Conservation (phyloP, 2,329 filamentous ascomycete species). For the Sporothrix curviconia region DNA sequence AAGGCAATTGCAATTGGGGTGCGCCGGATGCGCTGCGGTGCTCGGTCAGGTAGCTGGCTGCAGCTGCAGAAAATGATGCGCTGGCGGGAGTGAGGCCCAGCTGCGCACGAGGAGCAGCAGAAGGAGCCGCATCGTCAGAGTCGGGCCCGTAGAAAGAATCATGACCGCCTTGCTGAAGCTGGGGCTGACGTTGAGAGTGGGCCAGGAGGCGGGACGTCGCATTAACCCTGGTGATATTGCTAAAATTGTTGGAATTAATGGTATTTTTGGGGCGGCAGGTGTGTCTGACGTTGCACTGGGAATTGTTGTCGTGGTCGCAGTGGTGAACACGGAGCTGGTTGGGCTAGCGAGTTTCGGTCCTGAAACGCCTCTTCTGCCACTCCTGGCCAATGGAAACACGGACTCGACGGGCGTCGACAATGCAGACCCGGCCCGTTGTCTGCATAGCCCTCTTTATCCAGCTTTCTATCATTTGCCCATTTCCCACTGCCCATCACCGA, state of each 20-base stretch:
- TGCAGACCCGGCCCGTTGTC: slow-evolving; percentile 25
- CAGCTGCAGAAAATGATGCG: slow-evolving; percentile 14
- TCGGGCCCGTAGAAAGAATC: background rate
- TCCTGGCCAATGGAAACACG: slow-evolving; percentile 31
- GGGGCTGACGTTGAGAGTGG: slow-evolving; percentile 15
- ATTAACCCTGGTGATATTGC: slow-evolving; percentile 35
- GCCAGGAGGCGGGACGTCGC: slow-evolving; percentile 23
- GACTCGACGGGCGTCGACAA: slow-evolving; percentile 30
- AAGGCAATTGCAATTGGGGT: slow-evolving; percentile 11
- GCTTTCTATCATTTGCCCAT: slow-evolving; percentile 17
- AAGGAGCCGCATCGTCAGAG: background rate
- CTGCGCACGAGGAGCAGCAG: background rate
- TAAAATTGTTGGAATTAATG: background rate
- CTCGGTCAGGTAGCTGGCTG: slow-evolving; percentile 3
- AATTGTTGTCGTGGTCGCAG: slow-evolving; percentile 30
- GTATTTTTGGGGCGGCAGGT: slow-evolving; percentile 4
- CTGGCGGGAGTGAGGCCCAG: slow-evolving; percentile 11
- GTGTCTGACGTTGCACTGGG: slow-evolving; percentile 31
- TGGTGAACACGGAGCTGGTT: slow-evolving; percentile 20
- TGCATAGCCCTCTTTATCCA: slow-evolving; percentile 25
- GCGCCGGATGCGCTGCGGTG: background rate
- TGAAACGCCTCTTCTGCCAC: slow-evolving; percentile 39
- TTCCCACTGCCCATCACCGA: slow-evolving; percentile 17
- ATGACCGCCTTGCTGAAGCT: slow-evolving; percentile 17
- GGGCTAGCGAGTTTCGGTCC: slow-evolving; percentile 33